A percentile compares a stretch with the other conserved stretches of the same genome.
Evolutionary conservation across 768 basidiomycete species (phyloP).

Genomic region (Terana coerulea): DNA sequence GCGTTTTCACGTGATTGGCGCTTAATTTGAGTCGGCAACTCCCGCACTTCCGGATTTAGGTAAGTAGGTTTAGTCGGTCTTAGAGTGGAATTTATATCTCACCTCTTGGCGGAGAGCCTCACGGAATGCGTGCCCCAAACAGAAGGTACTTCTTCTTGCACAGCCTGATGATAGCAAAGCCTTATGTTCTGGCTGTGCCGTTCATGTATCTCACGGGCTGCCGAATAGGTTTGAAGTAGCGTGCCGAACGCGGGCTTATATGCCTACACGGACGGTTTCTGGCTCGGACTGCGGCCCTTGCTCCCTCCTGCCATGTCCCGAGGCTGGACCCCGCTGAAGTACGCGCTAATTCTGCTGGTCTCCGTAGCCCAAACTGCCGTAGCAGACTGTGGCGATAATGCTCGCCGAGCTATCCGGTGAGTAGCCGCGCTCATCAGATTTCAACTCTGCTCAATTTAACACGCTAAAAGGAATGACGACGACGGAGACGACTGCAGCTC

Average conservation of each 20-base stretch:
- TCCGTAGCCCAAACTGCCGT: neutral
- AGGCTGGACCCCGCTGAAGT: neutral
- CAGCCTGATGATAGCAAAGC: neutral
- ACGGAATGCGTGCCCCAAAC: too few species aligned
- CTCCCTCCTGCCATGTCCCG: neutral
- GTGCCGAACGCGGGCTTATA: neutral
- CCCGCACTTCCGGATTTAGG: neutral
- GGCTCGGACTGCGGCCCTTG: neutral
- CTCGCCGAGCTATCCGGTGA: neutral
- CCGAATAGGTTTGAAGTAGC: too few species aligned
- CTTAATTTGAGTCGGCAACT: slow-evolving; percentile 1
- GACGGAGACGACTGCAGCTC: slow-evolving; percentile 8
- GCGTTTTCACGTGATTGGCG: slow-evolving; percentile 21
- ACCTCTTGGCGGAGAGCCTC: neutral
- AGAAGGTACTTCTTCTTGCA: neutral
- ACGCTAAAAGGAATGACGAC: slow-evolving; percentile 10
- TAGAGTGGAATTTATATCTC: slow-evolving; percentile 13
- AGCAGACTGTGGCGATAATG: slow-evolving; percentile 5
- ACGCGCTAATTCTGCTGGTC: neutral
- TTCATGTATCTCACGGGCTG: neutral
- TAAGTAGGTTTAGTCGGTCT: slow-evolving; percentile 7
- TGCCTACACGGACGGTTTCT: neutral
- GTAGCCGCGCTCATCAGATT: neutral
- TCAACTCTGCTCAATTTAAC: neutral
- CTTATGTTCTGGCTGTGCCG: neutral